These are phyloP conservation scores for Mycosphaerelloides madeirae DNA, from an alignment of 2,329 filamentous ascomycete genomes.

Conservation along the genomic window DNA sequence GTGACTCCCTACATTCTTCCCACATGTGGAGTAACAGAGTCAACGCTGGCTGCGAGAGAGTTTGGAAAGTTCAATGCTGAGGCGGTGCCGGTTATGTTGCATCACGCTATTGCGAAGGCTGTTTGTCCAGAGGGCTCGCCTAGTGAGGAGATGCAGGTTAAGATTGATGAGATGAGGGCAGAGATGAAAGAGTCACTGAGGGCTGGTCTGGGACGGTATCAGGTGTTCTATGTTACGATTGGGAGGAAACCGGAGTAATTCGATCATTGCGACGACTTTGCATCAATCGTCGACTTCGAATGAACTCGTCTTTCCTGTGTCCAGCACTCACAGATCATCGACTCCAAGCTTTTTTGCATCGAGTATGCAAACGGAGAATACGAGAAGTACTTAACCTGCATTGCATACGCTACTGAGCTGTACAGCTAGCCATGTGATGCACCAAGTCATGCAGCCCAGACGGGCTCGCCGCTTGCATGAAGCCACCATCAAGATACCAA, in stretches of 20 bases:
- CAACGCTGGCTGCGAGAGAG: constrained; percentile 7
- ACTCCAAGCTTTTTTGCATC: too few species aligned
- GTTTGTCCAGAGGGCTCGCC: not conserved
- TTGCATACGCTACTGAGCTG: too few species aligned
- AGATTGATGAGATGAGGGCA: constrained; percentile 4
- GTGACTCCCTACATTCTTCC: constrained; percentile 5
- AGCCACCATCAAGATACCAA: too few species aligned
- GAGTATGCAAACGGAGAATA: too few species aligned
- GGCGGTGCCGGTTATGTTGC: constrained; percentile 9
- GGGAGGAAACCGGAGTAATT: constrained; percentile 13
- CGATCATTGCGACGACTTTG: not conserved
- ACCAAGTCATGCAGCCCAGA: too few species aligned
- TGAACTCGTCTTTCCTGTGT: not conserved
- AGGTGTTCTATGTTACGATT: constrained; percentile 11
- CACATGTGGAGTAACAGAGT: constrained; percentile 3
- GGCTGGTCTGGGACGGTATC: constrained; percentile 3
- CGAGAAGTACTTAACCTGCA: too few species aligned
- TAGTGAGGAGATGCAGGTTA: too few species aligned
- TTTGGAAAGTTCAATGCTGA: constrained; percentile 6
- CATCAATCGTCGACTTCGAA: not conserved
- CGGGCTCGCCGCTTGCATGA: too few species aligned
- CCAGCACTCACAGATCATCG: too few species aligned
- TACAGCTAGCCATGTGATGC: too few species aligned
- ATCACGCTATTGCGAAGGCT: constrained; percentile 7
- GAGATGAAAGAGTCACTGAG: constrained; percentile 11